Percentiles rank a stretch among this genome's conserved stretches.
Evolutionary conservation across 306 rosid genomes (phyloP).

Genomic region (Rosa multiflora): DNA sequence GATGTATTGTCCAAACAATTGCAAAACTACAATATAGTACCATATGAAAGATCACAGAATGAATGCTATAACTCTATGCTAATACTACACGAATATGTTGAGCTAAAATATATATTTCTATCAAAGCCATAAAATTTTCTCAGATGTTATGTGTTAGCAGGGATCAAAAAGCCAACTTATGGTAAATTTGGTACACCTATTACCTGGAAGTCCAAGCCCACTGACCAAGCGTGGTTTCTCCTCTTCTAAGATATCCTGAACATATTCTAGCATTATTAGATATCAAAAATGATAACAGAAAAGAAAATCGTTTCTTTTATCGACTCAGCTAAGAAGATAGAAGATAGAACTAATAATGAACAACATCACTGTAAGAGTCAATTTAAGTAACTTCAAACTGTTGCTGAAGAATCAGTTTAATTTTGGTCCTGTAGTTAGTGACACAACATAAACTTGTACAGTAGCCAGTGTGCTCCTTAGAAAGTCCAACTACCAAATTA

Average conservation of each 20-base stretch:
- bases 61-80: neutral
- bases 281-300: neutral
- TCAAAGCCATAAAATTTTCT: neutral
- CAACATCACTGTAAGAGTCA: no score
- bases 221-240: constrained; percentile 82
- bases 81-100: neutral
- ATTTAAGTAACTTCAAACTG: no score
- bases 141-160: constrained; percentile 10
- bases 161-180: neutral
- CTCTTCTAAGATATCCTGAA: constrained; percentile 72
- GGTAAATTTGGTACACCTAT: constrained; percentile 6
- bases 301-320: neutral
- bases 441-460: no score
- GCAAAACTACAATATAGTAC: neutral
- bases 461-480: no score
- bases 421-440: no score
- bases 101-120: neutral
- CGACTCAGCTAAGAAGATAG: neutral
- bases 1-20: constrained; percentile 4
- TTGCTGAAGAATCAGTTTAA: no score
- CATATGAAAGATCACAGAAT: neutral
- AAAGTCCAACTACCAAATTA: no score
- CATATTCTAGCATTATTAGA: constrained; percentile 12
- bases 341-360: no score
- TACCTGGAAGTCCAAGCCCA: constrained; percentile 95